Conservation (phyloP, 2,329 filamentous ascomycete species). For the Fusarium virguliforme region DNA sequence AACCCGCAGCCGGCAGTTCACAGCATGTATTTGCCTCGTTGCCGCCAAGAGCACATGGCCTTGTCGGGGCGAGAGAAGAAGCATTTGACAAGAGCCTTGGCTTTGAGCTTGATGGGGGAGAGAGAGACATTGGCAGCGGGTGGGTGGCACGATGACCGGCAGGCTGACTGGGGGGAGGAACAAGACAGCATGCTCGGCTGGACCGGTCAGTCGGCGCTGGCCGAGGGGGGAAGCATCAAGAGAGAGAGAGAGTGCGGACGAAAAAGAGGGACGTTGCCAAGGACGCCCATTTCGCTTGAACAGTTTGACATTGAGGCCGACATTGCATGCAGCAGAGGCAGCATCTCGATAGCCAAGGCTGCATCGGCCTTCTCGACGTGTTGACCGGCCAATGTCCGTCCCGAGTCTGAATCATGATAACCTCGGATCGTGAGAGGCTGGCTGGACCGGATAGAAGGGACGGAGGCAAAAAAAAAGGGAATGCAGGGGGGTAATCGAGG, state of each 20-base stretch:
- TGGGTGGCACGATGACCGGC: conserved; percentile 1
- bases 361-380: not conserved
- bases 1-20: conserved; percentile 16
- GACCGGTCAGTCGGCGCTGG: conserved; percentile 21
- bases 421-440: conserved; percentile 29
- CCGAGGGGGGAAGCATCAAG: conserved; percentile 9
- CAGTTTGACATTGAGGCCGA: conserved; percentile 6
- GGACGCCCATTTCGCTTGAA: conserved; percentile 7
- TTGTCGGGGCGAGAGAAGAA: conserved; percentile 33
- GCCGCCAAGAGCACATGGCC: conserved; percentile 11
- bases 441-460: conserved; percentile 33
- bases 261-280: conserved; percentile 18
- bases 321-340: not conserved
- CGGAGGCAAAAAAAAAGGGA: conserved; percentile 6
- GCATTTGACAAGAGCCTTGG: conserved; percentile 46
- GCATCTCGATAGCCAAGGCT: not conserved
- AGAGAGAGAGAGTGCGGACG: not conserved
- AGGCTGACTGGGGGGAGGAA: not conserved
- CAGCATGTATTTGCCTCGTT: conserved; percentile 17
- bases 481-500: conserved; percentile 21
- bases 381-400: not conserved
- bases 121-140: not conserved
- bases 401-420: conserved; percentile 27
- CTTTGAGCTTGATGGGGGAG: conserved; percentile 21
- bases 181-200: not conserved